A percentile compares a stretch with the other conserved stretches of the same genome.
phyloP scores from a whole-genome alignment of 306 rosid species.

The Trifolium pratense region DNA sequence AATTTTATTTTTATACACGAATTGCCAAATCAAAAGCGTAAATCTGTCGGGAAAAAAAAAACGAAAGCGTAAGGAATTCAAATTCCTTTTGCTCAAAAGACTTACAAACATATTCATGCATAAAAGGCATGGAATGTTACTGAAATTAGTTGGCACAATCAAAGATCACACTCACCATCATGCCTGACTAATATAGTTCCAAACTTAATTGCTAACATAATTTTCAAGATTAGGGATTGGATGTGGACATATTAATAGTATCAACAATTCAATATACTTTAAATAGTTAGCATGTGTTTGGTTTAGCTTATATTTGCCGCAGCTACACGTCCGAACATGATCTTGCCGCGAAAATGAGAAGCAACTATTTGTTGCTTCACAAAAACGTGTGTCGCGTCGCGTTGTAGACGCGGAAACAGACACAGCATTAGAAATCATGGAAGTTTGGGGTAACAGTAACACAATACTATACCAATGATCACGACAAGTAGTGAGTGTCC shows the following conservation, averaged over 20 bases:
- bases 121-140: not conserved
- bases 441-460: slow-evolving; percentile 22
- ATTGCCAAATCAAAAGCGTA: not conserved
- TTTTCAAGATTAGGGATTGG: not conserved
- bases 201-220: slow-evolving; percentile 1
- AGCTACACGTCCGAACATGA: too few relatives aligned
- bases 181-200: not conserved
- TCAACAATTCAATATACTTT: not conserved
- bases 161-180: not conserved
- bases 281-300: not conserved
- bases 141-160: not conserved
- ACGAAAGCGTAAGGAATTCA: not conserved
- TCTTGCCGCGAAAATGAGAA: too few relatives aligned
- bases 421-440: not conserved
- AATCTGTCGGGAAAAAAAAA: too few relatives aligned
- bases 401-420: too few relatives aligned
- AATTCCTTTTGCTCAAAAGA: not conserved
- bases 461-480: not conserved
- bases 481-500: not conserved
- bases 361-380: too few relatives aligned
- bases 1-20: not conserved
- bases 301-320: too few relatives aligned
- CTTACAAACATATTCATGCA: not conserved
- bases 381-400: too few relatives aligned
- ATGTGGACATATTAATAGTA: not conserved